A percentile compares a stretch with the other conserved stretches of the same genome.
Evolutionary conservation across 2,329 filamentous ascomycete species (phyloP).

Genomic region (Pestalotiopsis sp.): DNA sequence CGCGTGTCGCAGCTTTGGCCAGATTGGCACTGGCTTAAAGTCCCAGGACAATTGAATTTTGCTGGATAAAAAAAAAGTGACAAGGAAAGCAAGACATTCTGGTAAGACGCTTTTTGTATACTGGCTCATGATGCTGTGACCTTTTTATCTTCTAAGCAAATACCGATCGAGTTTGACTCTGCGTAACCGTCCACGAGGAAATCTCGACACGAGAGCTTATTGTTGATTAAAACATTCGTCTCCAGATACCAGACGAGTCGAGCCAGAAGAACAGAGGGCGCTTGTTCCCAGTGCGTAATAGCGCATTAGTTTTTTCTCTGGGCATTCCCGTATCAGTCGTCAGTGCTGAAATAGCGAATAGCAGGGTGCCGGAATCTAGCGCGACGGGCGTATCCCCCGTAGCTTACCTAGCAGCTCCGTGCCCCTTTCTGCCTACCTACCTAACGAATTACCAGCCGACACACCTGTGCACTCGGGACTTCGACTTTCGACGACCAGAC

Average conservation of each 20-base stretch:
- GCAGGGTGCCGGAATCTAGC: conserved; percentile 1
- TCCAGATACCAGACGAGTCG: neutral
- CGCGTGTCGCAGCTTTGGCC: conserved; percentile 1
- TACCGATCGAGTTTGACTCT: neutral
- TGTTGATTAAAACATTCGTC: neutral
- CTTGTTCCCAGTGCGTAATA: conserved; percentile 6
- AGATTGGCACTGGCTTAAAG: conserved; percentile 2
- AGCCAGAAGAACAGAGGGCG: neutral
- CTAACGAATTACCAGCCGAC: neutral
- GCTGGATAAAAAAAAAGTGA: neutral
- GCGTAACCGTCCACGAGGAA: neutral
- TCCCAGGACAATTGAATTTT: conserved; percentile 2
- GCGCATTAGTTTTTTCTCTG: conserved; percentile 9
- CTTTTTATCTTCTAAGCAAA: neutral
- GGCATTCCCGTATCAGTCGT: neutral
- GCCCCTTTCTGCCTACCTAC: conserved; percentile 7
- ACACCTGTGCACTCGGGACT: neutral
- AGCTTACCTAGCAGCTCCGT: neutral
- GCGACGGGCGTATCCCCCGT: neutral
- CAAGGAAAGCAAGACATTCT: neutral
- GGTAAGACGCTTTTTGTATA: neutral
- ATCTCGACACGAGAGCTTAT: neutral
- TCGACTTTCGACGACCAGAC: conserved; percentile 2
- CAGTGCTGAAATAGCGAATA: neutral
- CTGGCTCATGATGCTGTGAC: neutral